These are phyloP conservation scores for Dothidotthia symphoricarpi DNA, from an alignment of 2,329 filamentous ascomycete species.

Conservation along the genomic window DNA sequence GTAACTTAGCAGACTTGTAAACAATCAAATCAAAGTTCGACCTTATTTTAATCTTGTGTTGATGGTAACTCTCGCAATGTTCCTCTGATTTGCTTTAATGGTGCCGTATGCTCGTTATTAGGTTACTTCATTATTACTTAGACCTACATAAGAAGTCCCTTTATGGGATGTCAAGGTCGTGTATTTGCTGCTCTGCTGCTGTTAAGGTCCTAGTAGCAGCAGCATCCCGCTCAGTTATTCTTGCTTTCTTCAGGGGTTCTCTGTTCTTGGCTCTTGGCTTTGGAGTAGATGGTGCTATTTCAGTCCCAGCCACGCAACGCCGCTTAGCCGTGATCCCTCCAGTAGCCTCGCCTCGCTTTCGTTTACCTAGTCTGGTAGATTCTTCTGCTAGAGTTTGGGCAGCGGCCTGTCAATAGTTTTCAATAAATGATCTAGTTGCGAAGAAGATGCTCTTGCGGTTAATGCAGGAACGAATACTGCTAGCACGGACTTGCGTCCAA, in stretches of 20 bases:
- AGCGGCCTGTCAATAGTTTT: neutral
- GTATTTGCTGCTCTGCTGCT: neutral
- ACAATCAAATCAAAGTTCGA: no score
- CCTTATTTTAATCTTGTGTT: no score
- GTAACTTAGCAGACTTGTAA: no score
- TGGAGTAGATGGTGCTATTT: conserved; percentile 1
- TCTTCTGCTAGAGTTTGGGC: conserved; percentile 3
- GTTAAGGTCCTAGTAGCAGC: neutral
- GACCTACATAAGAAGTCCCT: conserved; percentile 1
- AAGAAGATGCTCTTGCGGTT: conserved; percentile 4
- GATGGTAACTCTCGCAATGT: no score
- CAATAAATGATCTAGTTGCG: conserved; percentile 3
- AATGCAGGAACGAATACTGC: conserved; percentile 3
- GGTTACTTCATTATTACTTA: neutral
- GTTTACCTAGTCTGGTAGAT: conserved; percentile 3
- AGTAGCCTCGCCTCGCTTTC: conserved; percentile 4
- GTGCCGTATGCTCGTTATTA: no score
- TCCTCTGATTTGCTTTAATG: no score
- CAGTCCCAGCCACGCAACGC: conserved; percentile 2
- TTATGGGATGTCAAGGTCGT: no score
- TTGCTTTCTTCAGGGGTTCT: conserved; percentile 1
- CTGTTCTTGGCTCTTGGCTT: neutral
- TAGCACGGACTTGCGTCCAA: conserved; percentile 5
- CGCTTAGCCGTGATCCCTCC: conserved; percentile 2
- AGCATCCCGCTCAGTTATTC: neutral